phyloP scores from a whole-genome alignment of 2,329 filamentous ascomycete species.

The Nigrospora sphaerica region DNA sequence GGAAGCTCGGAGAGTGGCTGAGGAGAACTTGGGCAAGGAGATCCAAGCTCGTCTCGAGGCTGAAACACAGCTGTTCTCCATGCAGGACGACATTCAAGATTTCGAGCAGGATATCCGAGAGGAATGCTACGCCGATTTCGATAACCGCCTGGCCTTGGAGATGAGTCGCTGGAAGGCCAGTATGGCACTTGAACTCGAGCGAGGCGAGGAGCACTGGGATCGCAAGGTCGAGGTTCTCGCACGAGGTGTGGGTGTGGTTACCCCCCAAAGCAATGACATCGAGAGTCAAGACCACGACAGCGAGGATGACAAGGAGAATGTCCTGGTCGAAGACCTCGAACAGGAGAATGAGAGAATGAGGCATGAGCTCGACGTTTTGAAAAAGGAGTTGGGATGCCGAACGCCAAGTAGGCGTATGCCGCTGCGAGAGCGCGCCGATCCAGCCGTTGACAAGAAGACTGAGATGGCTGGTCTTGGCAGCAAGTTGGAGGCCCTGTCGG shows the following conservation, averaged over 20 bases:
- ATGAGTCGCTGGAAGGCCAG: slow-evolving; percentile 74
- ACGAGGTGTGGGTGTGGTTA: slow-evolving; percentile 40
- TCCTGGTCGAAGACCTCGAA: slow-evolving; percentile 56
- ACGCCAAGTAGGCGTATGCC: slow-evolving; percentile 57
- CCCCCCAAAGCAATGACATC: slow-evolving; percentile 32
- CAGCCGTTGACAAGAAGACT: slow-evolving; percentile 15
- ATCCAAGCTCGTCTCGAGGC: slow-evolving; percentile 61
- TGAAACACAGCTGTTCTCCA: slow-evolving; percentile 65
- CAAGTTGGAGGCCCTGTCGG: slow-evolving; percentile 42
- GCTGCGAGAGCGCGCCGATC: slow-evolving; percentile 46
- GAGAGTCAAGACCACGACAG: slow-evolving; percentile 39
- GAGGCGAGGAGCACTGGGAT: slow-evolving; percentile 78
- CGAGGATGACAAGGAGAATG: slow-evolving; percentile 53
- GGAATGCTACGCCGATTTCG: slow-evolving; percentile 83
- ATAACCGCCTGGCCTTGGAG: slow-evolving; percentile 67
- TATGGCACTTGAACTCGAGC: slow-evolving; percentile 71
- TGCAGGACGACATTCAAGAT: slow-evolving; percentile 57
- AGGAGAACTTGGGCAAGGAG: slow-evolving; percentile 63
- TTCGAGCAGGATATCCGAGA: slow-evolving; percentile 82
- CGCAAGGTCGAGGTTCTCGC: slow-evolving; percentile 74
- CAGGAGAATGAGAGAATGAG: slow-evolving; percentile 65
- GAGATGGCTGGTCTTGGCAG: slow-evolving; percentile 31
- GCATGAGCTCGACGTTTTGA: slow-evolving; percentile 56
- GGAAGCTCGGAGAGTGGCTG: slow-evolving; percentile 61
- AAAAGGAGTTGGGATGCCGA: slow-evolving; percentile 55